Conservation (phyloP, 1,139 yeast genomes). For the Taphrina wiesneri region DNA sequence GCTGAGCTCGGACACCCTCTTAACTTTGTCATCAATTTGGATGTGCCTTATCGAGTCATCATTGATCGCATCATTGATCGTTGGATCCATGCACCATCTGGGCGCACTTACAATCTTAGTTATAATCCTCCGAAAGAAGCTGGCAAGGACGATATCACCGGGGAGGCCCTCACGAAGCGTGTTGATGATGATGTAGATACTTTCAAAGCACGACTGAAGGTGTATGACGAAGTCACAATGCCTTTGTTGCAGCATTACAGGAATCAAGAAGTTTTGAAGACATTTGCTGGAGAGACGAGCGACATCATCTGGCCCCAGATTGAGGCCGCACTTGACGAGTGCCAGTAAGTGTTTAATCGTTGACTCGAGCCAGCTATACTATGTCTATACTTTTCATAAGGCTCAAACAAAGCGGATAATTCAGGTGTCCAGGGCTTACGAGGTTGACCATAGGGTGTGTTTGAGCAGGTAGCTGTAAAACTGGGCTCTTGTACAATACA, state of each 20-base stretch:
- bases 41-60: slow-evolving; percentile 89
- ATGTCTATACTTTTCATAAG: no score
- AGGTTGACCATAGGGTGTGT: no score
- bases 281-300: slow-evolving; percentile 71
- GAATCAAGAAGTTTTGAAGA: slow-evolving; percentile 55
- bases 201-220: slow-evolving; percentile 63
- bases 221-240: slow-evolving; percentile 58
- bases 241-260: slow-evolving; percentile 67
- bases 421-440: no score
- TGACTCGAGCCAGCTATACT: background rate
- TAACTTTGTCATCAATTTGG: slow-evolving; percentile 90
- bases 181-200: slow-evolving; percentile 92
- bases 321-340: slow-evolving; percentile 13
- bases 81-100: slow-evolving; percentile 56
- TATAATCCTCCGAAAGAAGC: slow-evolving; percentile 74
- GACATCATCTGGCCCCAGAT: slow-evolving; percentile 79
- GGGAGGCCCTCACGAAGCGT: slow-evolving; percentile 95
- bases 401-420: no score
- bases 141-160: slow-evolving; percentile 91
- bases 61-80: slow-evolving; percentile 98
- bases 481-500: no score
- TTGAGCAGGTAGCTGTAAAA: no score
- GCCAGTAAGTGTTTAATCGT: background rate
- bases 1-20: slow-evolving; percentile 70
- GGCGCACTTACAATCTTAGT: slow-evolving; percentile 30